Conservation (phyloP, 2,329 filamentous ascomycete genomes). For the Pseudogymnoascus sp. region DNA sequence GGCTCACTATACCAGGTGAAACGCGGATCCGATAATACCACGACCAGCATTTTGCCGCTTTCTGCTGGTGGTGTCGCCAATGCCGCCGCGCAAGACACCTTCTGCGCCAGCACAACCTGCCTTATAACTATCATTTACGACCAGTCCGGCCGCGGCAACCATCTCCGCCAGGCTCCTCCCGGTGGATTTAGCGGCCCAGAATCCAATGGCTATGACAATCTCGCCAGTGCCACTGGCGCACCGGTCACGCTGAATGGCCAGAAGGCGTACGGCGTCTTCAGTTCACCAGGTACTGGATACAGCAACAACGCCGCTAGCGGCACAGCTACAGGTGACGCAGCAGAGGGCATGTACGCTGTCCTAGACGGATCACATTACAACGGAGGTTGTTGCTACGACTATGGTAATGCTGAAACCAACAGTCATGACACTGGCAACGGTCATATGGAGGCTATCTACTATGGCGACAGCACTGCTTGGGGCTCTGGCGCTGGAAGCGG, state of each 20-base stretch:
- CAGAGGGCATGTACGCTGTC: constrained; percentile 53
- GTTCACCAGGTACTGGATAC: constrained; percentile 54
- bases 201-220: constrained; percentile 47
- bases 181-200: constrained; percentile 50
- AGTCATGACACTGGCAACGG: constrained; percentile 47
- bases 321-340: constrained; percentile 43
- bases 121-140: constrained; percentile 58
- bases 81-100: constrained; percentile 49
- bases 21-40: constrained; percentile 40
- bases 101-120: constrained; percentile 53
- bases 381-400: constrained; percentile 47
- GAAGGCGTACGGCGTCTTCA: constrained; percentile 55
- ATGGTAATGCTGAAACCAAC: constrained; percentile 47
- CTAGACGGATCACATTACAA: constrained; percentile 54
- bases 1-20: constrained; percentile 51
- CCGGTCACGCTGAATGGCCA: constrained; percentile 52
- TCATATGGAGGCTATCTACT: constrained; percentile 64
- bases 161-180: constrained; percentile 52
- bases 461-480: constrained; percentile 45
- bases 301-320: constrained; percentile 47
- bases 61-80: constrained; percentile 55
- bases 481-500: constrained; percentile 48
- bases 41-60: constrained; percentile 33
- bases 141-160: constrained; percentile 52
- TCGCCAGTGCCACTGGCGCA: constrained; percentile 50